Evolutionary conservation across 257 asterid species (phyloP).

Genomic region (Nicotiana sylvestris): DNA sequence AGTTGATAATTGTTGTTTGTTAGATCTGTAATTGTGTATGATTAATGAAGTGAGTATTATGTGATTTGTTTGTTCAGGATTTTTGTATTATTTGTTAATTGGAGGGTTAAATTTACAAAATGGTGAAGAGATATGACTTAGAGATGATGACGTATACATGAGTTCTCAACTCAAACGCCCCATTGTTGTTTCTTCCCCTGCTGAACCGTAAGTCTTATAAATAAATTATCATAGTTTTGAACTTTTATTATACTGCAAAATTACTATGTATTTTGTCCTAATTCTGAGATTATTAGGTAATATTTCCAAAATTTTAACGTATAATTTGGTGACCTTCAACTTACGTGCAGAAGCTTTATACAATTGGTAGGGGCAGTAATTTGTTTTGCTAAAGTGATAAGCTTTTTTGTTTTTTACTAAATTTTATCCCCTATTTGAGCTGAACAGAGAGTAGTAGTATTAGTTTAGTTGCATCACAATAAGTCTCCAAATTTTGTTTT

Average conservation of each 20-base stretch:
- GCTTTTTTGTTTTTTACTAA: background rate
- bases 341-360: background rate
- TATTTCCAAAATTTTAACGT: background rate
- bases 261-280: background rate
- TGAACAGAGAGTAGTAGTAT: background rate
- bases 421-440: background rate
- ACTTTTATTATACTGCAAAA: background rate
- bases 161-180: conserved; percentile 56
- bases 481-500: background rate
- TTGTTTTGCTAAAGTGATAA: background rate
- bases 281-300: background rate
- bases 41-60: conserved; percentile 5
- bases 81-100: conserved; percentile 28
- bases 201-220: conserved; percentile 48
- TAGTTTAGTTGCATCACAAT: background rate
- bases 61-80: conserved; percentile 28
- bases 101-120: conserved; percentile 28
- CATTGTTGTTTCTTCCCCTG: conserved; percentile 36
- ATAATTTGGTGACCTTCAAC: background rate
- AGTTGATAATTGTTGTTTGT: conserved; percentile 30
- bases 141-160: conserved; percentile 54
- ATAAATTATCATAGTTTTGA: background rate
- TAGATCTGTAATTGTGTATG: conserved; percentile 47
- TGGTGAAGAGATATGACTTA: conserved; percentile 47
- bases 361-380: background rate